These are phyloP conservation scores for Ricinus communis DNA, from an alignment of 345 rosid species.

Conservation along the genomic window DNA sequence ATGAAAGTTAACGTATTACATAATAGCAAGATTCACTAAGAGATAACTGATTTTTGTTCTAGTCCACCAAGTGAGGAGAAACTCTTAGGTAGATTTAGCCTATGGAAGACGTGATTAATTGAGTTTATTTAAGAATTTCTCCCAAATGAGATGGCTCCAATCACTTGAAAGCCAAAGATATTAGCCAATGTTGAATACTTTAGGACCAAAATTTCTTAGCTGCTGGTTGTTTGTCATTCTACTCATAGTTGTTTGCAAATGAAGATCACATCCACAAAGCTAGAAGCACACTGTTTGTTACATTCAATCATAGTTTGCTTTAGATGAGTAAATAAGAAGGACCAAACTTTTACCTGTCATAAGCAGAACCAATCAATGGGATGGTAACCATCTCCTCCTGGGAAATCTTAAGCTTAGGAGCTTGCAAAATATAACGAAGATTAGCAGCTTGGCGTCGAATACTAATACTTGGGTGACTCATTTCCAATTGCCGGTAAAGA, in stretches of 20 bases:
- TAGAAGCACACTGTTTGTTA: neutral
- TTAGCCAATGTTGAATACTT: neutral
- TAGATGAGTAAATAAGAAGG: neutral
- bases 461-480: conserved; percentile 68
- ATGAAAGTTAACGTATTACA: too few species aligned
- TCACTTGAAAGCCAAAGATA: neutral
- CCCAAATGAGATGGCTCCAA: too few species aligned
- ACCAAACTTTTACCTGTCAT: conserved; percentile 57
- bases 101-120: too few species aligned
- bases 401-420: conserved; percentile 89
- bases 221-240: neutral
- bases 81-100: too few species aligned
- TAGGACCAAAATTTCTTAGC: neutral
- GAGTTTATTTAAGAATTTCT: too few species aligned
- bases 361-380: conserved; percentile 72
- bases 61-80: too few species aligned
- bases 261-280: neutral
- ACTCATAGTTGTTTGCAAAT: neutral
- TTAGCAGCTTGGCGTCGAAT: conserved; percentile 95
- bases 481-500: conserved; percentile 83
- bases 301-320: neutral
- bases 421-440: conserved; percentile 85
- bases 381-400: conserved; percentile 93
- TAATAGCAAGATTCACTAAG: too few species aligned
- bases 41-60: too few species aligned